Base-by-base conservation (phyloP, 2,329 filamentous ascomycete species). In the Hypoxylon sp. region DNA sequence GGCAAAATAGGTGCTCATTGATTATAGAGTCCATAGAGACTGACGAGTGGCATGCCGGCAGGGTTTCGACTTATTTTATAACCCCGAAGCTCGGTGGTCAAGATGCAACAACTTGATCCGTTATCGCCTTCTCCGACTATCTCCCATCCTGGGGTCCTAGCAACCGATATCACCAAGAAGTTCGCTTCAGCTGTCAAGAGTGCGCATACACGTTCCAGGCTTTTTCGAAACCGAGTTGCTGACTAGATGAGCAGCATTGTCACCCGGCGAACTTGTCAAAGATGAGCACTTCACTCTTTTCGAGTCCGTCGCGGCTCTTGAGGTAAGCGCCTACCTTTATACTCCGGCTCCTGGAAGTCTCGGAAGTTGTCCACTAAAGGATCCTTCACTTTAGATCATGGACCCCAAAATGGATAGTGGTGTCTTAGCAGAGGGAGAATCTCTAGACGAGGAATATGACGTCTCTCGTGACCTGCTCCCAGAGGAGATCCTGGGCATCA, bases 391-490 rank as follows among this genome's bases (percentile, higher is more conserved):
- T 54, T 73, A 99, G 96, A 97, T 99, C 72, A 97, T 97, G 93
- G 96, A 99, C 75, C 90, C 92, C 0, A 99, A 98, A 80, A 99
- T 99, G 96, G 96, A 99, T 78, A 97, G 93, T 75, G 96, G 96
- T 26, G 93, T 91, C 70, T 83, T 96, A 5, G 85, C 88, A 18
- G 87, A 91, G 6, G 91, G 90, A 28, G 93, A 97, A 74, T 88
- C 89, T n/a, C 86, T 95, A 32, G 92, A 97, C 64, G 91, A 95
- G 68, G 86, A 91, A 52, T 97, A 95, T 78, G 90, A 97, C 74
- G 87, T 93, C 40, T 81, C 87, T 44, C 83, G 84, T 48, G 81
- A 86, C 5, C 80, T 97, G 40, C 82, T 90, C 12, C 91, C 93
- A 0, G 88, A 91, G 71, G 91, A 99, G 78, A 87, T 97, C 0